A percentile compares a stretch with the other conserved stretches of the same genome.
phyloP scores from a whole-genome alignment of 1,139 yeast species.

The Eremothecium coryli region DNA sequence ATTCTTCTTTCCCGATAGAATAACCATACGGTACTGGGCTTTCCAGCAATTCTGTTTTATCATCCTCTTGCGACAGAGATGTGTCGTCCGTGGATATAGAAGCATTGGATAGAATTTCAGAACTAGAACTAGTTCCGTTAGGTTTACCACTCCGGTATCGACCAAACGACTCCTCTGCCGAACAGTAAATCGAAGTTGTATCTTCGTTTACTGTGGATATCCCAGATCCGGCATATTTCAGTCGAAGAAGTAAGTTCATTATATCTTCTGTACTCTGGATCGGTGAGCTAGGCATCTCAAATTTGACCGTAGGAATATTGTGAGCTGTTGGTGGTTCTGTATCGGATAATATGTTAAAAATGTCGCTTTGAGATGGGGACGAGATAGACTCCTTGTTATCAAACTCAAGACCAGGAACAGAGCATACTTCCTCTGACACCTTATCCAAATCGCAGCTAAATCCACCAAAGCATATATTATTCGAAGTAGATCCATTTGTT shows the following conservation, averaged over 20 bases:
- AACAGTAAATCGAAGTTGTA: conserved; percentile 1
- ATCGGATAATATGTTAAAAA: not conserved
- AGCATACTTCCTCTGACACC: not conserved
- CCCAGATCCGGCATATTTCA: conserved; percentile 2
- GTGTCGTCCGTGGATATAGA: conserved; percentile 2
- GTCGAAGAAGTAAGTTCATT: conserved; percentile 4
- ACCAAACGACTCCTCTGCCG: conserved; percentile 1
- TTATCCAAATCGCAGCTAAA: not conserved
- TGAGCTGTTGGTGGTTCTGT: not conserved
- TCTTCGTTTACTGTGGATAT: conserved; percentile 1
- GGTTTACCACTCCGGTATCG: too few relatives aligned
- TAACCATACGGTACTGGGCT: not conserved
- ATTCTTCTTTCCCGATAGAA: conserved; percentile 1
- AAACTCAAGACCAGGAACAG: not conserved
- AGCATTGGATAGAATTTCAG: not conserved
- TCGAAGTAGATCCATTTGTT: not conserved
- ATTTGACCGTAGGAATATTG: conserved; percentile 2
- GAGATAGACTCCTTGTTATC: not conserved
- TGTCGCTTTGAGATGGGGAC: not conserved
- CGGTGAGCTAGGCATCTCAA: conserved; percentile 2
- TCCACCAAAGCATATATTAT: not conserved
- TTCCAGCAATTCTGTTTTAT: not conserved
- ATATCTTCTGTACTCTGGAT: conserved; percentile 2
- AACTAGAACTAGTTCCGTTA: conserved; percentile 3
- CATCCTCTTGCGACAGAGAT: not conserved